These are phyloP conservation scores for Endogone sp. DNA, from an alignment of 192 early-diverging fungal species.

Conservation along the genomic window DNA sequence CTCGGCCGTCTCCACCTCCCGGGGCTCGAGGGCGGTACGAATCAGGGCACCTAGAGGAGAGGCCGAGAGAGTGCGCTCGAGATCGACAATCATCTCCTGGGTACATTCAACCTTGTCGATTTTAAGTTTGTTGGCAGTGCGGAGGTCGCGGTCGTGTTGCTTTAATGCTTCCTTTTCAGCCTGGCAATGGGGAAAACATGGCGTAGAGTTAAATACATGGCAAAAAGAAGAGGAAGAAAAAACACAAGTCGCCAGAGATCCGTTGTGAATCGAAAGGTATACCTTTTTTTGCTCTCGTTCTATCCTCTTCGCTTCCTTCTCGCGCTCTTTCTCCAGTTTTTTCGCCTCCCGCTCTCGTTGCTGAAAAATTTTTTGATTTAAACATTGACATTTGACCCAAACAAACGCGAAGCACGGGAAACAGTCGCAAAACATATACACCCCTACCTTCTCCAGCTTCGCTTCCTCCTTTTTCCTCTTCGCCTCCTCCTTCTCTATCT, in stretches of 20 bases:
- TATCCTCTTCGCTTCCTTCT: not conserved
- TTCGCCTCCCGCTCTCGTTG: not conserved
- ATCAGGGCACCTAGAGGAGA: conserved; percentile 26
- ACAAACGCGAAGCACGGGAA: too few species aligned
- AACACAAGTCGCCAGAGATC: too few species aligned
- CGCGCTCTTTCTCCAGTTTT: not conserved
- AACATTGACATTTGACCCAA: too few species aligned
- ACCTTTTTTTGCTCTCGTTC: not conserved
- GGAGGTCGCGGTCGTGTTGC: conserved; percentile 8
- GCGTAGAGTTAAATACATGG: too few species aligned
- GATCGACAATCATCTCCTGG: conserved; percentile 40
- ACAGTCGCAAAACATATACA: not conserved
- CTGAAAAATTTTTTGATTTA: not conserved
- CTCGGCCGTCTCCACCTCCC: not conserved
- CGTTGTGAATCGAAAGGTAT: too few species aligned
- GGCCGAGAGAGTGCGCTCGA: conserved; percentile 25
- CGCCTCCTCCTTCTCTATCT: conserved; percentile 1
- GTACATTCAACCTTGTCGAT: conserved; percentile 15
- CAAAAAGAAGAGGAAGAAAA: not conserved
- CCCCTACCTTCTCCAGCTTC: not conserved
- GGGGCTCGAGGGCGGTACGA: conserved; percentile 3
- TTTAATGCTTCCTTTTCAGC: conserved; percentile 22
- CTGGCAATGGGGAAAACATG: not conserved
- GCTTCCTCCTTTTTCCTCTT: conserved; percentile 6
- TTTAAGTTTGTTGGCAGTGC: conserved; percentile 30